Evolutionary conservation across 306 rosid species (phyloP), one percentile per base, ranked within the genome.

Genomic region (Lotus japonicus): DNA sequence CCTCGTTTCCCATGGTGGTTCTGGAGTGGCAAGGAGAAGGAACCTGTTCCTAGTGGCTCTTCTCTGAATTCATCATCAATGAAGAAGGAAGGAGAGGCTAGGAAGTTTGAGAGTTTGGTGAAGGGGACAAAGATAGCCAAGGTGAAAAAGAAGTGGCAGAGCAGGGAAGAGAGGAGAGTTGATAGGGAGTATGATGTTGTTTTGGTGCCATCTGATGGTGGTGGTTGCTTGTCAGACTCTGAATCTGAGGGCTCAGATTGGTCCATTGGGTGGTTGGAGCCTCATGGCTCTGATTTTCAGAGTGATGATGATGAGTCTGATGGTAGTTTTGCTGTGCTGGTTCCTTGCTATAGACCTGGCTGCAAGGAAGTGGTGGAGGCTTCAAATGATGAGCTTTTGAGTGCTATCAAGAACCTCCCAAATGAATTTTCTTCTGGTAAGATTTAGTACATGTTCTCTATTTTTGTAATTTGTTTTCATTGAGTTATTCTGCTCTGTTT

Each of bases 201-300:
- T 19, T 43, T 92, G 84, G 98, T 92, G 17, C 84, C 95, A 65
- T 84, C 98, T 10, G 96, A 86, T 70, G 96, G 87, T 67, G 95
- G 73, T 38, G 74, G 58, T 21, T 81, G 84, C 64, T 62, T 87
- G 50, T 89, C 96, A 1, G 88, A 83, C 31, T 70, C 92, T 11
- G 98, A 92, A 58, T 86, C 97, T 59, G 98, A 90, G 55, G 96
- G 73, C 69, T 84, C 96, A 0, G 98, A 92, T 49, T 86, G 88
- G 88, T 86, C 96, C 38, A 87, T 92, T 57, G 98, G 98, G 11
- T 92, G 98, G 98, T 71, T 86, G 63, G 98, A 92, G 66, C 94
- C 98, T 74, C 96, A 88, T 48, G 97, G 92, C 35, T 78, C 88
- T 61, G 89, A 77, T 66, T 92, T 92, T 74, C 84, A 66, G 73